These are phyloP conservation scores for Phlyctochytrium arcticum DNA, from an alignment of 192 early-diverging fungal species.

Conservation along the genomic window DNA sequence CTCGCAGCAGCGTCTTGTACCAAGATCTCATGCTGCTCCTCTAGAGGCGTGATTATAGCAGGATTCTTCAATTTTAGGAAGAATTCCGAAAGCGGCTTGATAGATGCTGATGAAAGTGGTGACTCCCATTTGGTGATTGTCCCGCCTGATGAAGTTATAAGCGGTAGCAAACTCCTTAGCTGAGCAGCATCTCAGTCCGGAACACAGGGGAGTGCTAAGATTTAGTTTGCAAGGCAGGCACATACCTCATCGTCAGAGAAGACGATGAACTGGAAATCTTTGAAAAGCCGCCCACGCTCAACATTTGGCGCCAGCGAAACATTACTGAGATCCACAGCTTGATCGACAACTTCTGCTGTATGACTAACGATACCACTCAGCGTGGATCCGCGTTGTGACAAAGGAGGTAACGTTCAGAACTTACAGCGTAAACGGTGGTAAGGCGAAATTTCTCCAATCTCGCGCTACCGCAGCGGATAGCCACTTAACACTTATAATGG, in stretches of 20 bases:
- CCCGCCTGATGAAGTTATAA: not conserved
- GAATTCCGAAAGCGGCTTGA: too few relatives aligned
- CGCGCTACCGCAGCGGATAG: not conserved
- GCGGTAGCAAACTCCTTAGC: not conserved
- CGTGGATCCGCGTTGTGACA: too few relatives aligned
- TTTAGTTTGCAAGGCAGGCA: not conserved
- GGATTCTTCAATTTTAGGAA: too few relatives aligned
- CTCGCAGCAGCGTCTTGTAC: too few relatives aligned
- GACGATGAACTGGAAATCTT: not conserved
- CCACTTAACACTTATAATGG: slow-evolving; percentile 13
- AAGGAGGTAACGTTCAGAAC: not conserved
- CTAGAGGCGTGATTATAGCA: too few relatives aligned
- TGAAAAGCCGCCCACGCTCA: not conserved
- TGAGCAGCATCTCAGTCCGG: too few relatives aligned
- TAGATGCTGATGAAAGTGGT: too few relatives aligned
- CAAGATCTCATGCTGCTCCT: too few relatives aligned
- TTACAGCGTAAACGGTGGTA: slow-evolving; percentile 7
- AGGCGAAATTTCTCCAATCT: not conserved
- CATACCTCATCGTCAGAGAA: slow-evolving; percentile 1
- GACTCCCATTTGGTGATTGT: not conserved
- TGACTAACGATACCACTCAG: too few relatives aligned
- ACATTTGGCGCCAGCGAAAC: not conserved
- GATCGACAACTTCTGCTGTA: not conserved
- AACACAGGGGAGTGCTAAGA: not conserved
- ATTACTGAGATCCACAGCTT: not conserved